Evolutionary conservation across 176 grass and related monocot species (phyloP).

Genomic region (Paspalum vaginatum): DNA sequence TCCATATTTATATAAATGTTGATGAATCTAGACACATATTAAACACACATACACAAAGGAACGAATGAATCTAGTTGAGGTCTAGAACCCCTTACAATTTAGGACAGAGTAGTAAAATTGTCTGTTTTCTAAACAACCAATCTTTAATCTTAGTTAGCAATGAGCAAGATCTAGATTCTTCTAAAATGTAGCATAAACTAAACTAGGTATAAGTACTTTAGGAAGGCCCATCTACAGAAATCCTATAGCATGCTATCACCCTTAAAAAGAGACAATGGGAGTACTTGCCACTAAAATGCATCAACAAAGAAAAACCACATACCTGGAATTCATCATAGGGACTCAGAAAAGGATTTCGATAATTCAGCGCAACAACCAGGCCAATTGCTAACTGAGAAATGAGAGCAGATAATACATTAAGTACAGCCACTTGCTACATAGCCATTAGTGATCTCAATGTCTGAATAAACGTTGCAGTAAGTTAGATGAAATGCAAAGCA

Average conservation of each 20-base stretch:
- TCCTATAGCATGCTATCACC: not conserved
- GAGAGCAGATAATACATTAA: slow-evolving; percentile 32
- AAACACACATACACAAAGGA: too few relatives aligned
- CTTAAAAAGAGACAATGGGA: not conserved
- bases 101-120: too few relatives aligned
- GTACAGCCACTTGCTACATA: slow-evolving; percentile 16
- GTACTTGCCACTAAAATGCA: slow-evolving; percentile 13
- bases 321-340: slow-evolving; percentile 99
- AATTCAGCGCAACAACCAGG: slow-evolving; percentile 87
- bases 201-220: not conserved
- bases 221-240: not conserved
- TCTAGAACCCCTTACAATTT: too few relatives aligned
- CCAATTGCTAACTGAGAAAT: slow-evolving; percentile 83
- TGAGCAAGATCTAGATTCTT: not conserved
- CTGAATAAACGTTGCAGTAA: not conserved
- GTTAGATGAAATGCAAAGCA: not conserved
- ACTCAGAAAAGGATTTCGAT: slow-evolving; percentile 89
- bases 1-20: too few relatives aligned
- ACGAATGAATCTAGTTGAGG: too few relatives aligned
- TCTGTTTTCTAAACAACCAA: not conserved
- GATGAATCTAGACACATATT: too few relatives aligned
- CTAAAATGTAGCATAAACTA: not conserved
- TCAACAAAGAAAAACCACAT: slow-evolving; percentile 15
- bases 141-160: not conserved
- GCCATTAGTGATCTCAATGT: not conserved